Evolutionary conservation across 768 basidiomycete genomes (phyloP), one percentile per base, ranked within the genome.

Genomic region (Dentipellis fragilis): DNA sequence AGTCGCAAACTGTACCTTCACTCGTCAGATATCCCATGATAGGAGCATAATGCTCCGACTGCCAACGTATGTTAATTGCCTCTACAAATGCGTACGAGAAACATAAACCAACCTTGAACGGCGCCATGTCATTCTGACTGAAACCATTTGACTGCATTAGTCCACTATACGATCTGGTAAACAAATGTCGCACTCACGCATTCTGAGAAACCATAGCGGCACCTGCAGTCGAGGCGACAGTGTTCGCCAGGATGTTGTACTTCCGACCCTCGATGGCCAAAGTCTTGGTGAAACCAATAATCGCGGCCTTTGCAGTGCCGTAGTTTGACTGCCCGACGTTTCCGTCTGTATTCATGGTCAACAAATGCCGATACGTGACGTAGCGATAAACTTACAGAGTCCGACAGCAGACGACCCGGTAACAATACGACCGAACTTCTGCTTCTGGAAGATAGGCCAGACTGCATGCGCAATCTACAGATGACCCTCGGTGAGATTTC

Each of bases 291-390:
- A 99, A 69, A 54, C 91, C 92, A 59, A 90, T 85, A 63, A 98
- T 89, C 19, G 80, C 93, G 56, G 92, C 87, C 69, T 97, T 98
- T 6, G 93, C 96, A 3, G 94, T 85, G 11, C 90, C 85, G 69
- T 97, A 97, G 65, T 95, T 96, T 36, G 90, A 87, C 69, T 97
- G 93, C 21, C 95, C 94, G 66, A 94, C 92, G 72, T 96, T 93
- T 5, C 93, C 93, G 64, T 93, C 92, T 94, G 45, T 8, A 17
- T 17, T 14, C n/a, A 21, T 19, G 50, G 34, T 12, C 14, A 48
- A 36, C 10, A 37, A 39, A 23, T 29, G 35, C 47, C 34, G 9
- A 55, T 19, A 14, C 16, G 53, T 23, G 16, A 36, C 38, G 8
- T 10, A 35, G 57, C 14, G 1, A 5, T 56, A n/a, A 1, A 77